These are phyloP conservation scores for Exophiala phaeomuriformis DNA, from an alignment of 2,329 filamentous ascomycete genomes.

Conservation along the genomic window DNA sequence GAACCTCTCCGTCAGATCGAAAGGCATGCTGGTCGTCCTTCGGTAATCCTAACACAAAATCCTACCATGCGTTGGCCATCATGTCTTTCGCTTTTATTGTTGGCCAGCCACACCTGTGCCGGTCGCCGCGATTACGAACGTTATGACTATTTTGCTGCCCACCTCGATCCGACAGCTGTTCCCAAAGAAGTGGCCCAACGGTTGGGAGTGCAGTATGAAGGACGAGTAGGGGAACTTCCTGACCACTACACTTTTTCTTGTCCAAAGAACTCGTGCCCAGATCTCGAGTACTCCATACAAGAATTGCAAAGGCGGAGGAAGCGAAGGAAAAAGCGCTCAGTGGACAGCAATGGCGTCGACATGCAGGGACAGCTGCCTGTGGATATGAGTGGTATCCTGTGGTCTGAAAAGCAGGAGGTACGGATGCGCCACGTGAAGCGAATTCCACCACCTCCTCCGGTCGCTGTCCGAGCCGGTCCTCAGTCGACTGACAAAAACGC, in stretches of 20 bases:
- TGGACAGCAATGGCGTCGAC: neutral
- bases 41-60: slow-evolving; percentile 2
- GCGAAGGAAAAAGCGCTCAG: slow-evolving; percentile 7
- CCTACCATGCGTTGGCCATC: slow-evolving; percentile 18
- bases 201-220: slow-evolving; percentile 73
- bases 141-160: slow-evolving; percentile 89
- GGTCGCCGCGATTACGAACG: slow-evolving; percentile 63
- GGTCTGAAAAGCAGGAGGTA: slow-evolving; percentile 69
- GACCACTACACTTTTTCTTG: slow-evolving; percentile 81
- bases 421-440: slow-evolving; percentile 58
- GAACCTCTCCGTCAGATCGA: neutral
- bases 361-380: slow-evolving; percentile 34
- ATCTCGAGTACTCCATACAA: slow-evolving; percentile 46
- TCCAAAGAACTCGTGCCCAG: slow-evolving; percentile 50
- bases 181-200: slow-evolving; percentile 63
- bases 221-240: slow-evolving; percentile 66
- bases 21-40: slow-evolving; percentile 11
- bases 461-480: slow-evolving; percentile 20
- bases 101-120: slow-evolving; percentile 33
- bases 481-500: slow-evolving; percentile 1
- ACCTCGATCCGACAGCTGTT: slow-evolving; percentile 60
- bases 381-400: slow-evolving; percentile 65
- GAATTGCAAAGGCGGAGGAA: slow-evolving; percentile 46
- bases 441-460: slow-evolving; percentile 33
- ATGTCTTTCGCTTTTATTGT: slow-evolving; percentile 46